A percentile compares a stretch with the other conserved stretches of the same genome.
These are phyloP conservation scores for Phyllosticta capitalensis DNA, from an alignment of 2,329 filamentous ascomycete species.

Conservation along the genomic window DNA sequence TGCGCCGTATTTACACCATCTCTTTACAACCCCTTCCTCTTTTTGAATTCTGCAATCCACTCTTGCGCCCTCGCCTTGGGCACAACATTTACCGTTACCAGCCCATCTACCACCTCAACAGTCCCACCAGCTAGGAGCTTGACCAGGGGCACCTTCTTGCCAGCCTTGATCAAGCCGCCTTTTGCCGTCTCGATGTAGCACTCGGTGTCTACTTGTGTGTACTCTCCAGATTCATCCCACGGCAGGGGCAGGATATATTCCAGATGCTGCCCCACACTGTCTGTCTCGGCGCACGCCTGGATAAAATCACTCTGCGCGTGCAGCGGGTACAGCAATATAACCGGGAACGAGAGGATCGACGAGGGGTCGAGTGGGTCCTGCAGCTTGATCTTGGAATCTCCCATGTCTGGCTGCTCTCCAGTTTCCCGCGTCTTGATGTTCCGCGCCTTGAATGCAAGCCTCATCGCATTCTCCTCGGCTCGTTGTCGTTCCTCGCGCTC, in stretches of 20 bases:
- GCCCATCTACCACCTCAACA: slow-evolving; percentile 77
- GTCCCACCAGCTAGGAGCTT: slow-evolving; percentile 67
- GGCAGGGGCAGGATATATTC: slow-evolving; percentile 78
- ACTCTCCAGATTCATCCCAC: slow-evolving; percentile 67
- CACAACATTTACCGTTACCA: slow-evolving; percentile 75
- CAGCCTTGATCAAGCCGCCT: slow-evolving; percentile 79
- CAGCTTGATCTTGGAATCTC: slow-evolving; percentile 66
- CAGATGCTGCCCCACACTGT: slow-evolving; percentile 67
- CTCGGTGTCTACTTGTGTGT: slow-evolving; percentile 51
- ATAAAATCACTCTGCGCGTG: slow-evolving; percentile 81
- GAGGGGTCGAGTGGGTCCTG: slow-evolving; percentile 63
- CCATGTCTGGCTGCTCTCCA: slow-evolving; percentile 69
- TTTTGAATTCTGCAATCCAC: slow-evolving; percentile 85
- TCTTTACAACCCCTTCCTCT: slow-evolving; percentile 43
- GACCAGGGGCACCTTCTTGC: slow-evolving; percentile 69
- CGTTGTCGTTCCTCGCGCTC: slow-evolving; percentile 47
- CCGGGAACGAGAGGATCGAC: slow-evolving; percentile 65
- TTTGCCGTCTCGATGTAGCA: slow-evolving; percentile 78
- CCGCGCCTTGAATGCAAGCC: slow-evolving; percentile 52
- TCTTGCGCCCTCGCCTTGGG: slow-evolving; percentile 57
- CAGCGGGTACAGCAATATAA: slow-evolving; percentile 76
- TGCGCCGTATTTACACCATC: not conserved
- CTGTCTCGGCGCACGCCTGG: slow-evolving; percentile 72
- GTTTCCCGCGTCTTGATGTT: slow-evolving; percentile 60
- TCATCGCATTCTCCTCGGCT: slow-evolving; percentile 46